Evolutionary conservation across 345 rosid species (phyloP).

Genomic region (Rhizophora apiculata): DNA sequence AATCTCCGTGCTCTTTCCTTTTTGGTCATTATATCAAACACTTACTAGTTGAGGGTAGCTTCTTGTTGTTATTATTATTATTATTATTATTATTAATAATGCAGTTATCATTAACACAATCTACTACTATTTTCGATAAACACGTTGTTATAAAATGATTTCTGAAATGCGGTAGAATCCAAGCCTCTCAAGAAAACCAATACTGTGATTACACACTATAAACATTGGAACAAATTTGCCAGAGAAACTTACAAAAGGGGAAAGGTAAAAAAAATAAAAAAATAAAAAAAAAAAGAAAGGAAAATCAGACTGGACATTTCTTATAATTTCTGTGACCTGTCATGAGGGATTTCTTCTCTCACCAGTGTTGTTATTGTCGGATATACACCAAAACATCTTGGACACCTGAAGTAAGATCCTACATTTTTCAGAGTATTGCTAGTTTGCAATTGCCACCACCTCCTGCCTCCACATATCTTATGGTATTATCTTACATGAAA

Average conservation of each 20-base stretch:
- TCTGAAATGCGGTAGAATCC: slow-evolving; percentile 8
- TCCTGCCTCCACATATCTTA: slow-evolving; percentile 30
- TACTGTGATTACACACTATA: slow-evolving; percentile 32
- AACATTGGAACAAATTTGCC: slow-evolving; percentile 18
- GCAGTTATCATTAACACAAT: not conserved
- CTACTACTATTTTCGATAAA: too few relatives aligned
- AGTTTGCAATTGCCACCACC: slow-evolving; percentile 31
- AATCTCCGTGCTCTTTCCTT: too few relatives aligned
- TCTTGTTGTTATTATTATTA: too few relatives aligned
- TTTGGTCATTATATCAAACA: too few relatives aligned
- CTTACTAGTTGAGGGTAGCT: too few relatives aligned
- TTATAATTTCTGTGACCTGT: slow-evolving; percentile 41
- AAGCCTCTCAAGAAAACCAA: slow-evolving; percentile 24
- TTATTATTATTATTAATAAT: too few relatives aligned
- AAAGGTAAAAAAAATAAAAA: not conserved
- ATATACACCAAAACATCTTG: slow-evolving; percentile 27
- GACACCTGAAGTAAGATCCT: slow-evolving; percentile 18
- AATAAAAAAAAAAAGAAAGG: not conserved
- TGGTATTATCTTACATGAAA: slow-evolving; percentile 25
- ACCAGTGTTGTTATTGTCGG: slow-evolving; percentile 34
- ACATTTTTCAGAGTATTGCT: slow-evolving; percentile 21
- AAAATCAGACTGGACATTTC: slow-evolving; percentile 20
- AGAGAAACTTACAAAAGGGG: slow-evolving; percentile 18
- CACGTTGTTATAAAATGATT: slow-evolving; percentile 5
- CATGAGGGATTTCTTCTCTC: slow-evolving; percentile 20